A percentile compares a stretch with the other conserved stretches of the same genome.
These are phyloP conservation scores for Lasiodiplodia sp. DNA, from an alignment of 2,329 filamentous ascomycete species.

Conservation along the genomic window DNA sequence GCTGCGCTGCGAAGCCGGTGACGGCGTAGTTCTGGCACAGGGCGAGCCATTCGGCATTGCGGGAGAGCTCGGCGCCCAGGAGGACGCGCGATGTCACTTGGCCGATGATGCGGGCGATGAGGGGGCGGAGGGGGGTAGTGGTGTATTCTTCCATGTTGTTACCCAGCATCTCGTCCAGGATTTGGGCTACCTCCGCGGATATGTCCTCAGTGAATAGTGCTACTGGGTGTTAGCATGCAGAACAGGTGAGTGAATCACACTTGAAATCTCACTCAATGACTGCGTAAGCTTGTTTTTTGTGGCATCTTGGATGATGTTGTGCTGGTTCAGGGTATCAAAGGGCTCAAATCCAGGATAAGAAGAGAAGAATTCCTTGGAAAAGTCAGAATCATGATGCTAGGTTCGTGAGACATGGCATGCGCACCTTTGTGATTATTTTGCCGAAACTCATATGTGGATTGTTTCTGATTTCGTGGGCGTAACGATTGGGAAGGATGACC, in stretches of 20 bases:
- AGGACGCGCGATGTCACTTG: conserved; percentile 63
- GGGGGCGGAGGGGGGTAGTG: not conserved
- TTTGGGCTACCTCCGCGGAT: not conserved
- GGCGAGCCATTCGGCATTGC: not conserved
- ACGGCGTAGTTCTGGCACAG: conserved; percentile 41
- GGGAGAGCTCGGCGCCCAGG: conserved; percentile 53
- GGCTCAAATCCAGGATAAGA: conserved; percentile 20
- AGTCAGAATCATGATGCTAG: not conserved
- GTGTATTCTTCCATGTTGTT: conserved; percentile 24
- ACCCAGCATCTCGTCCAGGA: conserved; percentile 1
- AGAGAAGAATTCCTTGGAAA: conserved; percentile 18
- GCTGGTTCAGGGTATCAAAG: not conserved
- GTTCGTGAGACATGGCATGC: not conserved
- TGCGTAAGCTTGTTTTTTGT: conserved; percentile 19
- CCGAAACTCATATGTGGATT: conserved; percentile 15
- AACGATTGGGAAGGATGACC: conserved; percentile 17
- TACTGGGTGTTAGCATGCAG: not conserved
- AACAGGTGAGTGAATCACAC: not conserved
- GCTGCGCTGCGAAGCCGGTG: conserved; percentile 43
- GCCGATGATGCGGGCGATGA: conserved; percentile 58
- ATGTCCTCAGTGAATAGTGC: not conserved
- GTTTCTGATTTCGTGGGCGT: conserved; percentile 26
- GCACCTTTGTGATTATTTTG: not conserved
- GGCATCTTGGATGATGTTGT: conserved; percentile 18
- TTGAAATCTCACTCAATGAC: not conserved